phyloP scores from a whole-genome alignment of 768 basidiomycete species.

The Megacollybia marginata region DNA sequence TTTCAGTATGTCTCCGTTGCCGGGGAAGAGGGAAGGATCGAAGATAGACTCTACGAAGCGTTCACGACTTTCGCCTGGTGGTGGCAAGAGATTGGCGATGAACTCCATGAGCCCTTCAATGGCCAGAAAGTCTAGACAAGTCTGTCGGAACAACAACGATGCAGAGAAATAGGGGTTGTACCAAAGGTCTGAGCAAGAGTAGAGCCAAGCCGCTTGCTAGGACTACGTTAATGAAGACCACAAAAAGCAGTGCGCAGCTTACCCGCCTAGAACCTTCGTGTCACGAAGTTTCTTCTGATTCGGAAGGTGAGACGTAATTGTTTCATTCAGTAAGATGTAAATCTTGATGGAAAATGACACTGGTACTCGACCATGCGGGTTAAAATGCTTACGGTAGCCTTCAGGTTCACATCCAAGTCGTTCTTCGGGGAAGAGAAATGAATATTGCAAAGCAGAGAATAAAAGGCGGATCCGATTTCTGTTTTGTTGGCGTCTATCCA shows the following conservation, averaged over 20 bases:
- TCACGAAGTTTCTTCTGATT: not conserved
- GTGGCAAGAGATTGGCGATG: not conserved
- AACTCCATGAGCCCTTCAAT: not conserved
- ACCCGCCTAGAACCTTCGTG: not conserved
- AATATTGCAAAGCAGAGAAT: not conserved
- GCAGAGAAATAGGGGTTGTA: not conserved
- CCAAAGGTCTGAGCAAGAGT: not conserved
- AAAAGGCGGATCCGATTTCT: not conserved
- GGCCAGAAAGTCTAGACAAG: not conserved
- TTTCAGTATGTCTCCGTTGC: not conserved
- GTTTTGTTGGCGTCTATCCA: not conserved
- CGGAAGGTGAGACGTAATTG: not conserved
- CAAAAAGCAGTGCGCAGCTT: not conserved
- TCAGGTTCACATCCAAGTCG: not conserved
- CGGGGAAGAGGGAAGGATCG: not conserved
- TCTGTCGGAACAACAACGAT: not conserved
- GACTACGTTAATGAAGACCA: not conserved
- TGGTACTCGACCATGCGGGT: too few relatives aligned
- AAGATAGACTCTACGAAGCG: not conserved
- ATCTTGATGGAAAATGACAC: not conserved
- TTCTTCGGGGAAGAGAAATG: not conserved
- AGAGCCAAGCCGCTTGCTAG: not conserved
- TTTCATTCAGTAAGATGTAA: not conserved
- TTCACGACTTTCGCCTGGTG: not conserved
- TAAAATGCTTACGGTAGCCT: not conserved